A percentile compares a stretch with the other conserved stretches of the same genome.
phyloP scores from a whole-genome alignment of 225 moss, liverwort and hornwort genomes.

The Sphagnum contortum region DNA sequence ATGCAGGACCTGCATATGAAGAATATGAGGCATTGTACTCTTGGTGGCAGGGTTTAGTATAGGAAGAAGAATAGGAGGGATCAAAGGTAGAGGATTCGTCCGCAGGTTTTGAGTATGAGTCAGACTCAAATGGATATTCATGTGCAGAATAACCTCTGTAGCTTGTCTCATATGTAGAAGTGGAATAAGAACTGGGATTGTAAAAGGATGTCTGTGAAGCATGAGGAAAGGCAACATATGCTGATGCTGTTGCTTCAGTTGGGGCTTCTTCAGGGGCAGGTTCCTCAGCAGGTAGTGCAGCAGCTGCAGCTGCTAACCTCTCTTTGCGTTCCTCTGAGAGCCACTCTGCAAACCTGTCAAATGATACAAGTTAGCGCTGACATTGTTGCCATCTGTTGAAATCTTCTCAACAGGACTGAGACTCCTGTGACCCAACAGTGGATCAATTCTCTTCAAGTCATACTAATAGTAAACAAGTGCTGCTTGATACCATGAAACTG shows the following conservation, averaged over 20 bases:
- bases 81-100: too few species aligned
- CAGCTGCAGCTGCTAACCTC: conserved; percentile 5
- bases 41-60: too few species aligned
- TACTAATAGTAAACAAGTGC: too few species aligned
- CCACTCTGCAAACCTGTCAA: conserved; percentile 33
- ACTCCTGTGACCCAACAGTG: too few species aligned
- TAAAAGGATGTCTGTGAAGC: conserved; percentile 18
- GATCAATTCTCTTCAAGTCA: too few species aligned
- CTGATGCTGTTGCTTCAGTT: conserved; percentile 4
- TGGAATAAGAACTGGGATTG: too few species aligned
- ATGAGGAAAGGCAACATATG: conserved; percentile 39
- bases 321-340: conserved; percentile 47
- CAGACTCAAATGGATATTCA: conserved; percentile 7
- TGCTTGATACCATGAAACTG: too few species aligned
- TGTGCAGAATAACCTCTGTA: conserved; percentile 7
- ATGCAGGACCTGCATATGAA: too few species aligned
- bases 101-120: not conserved
- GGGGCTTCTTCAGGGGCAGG: not conserved
- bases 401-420: too few species aligned
- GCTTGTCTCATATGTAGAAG: not conserved
- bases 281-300: not conserved
- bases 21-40: too few species aligned
- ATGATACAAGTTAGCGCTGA: not conserved
- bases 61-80: too few species aligned
- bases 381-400: too few species aligned